Conservation (phyloP, 805 yeast species). For the Metschnikowia chrysomelidarum region DNA sequence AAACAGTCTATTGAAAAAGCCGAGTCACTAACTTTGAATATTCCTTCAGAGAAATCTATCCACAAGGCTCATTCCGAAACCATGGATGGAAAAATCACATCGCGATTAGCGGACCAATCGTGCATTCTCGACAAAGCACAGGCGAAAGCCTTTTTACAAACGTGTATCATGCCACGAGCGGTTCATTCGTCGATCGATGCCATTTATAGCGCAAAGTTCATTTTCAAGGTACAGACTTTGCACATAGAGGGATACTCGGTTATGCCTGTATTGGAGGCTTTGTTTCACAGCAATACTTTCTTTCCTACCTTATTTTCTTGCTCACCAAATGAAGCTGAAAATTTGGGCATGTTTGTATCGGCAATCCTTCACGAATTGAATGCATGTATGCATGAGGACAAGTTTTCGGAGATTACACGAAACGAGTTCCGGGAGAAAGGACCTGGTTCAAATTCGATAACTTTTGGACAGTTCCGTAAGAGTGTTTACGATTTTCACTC, state of each 20-base stretch:
- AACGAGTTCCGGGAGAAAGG: not conserved
- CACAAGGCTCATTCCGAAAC: conserved; percentile 45
- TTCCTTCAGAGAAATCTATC: conserved; percentile 40
- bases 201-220: conserved; percentile 58
- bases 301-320: conserved; percentile 63
- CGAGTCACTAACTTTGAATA: conserved; percentile 22
- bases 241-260: conserved; percentile 37
- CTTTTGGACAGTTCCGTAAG: conserved; percentile 36
- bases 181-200: conserved; percentile 84
- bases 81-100: conserved; percentile 24
- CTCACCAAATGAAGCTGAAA: conserved; percentile 78
- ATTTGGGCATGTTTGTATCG: conserved; percentile 70
- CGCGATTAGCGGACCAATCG: conserved; percentile 40
- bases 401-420: conserved; percentile 22
- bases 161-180: conserved; percentile 73
- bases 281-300: conserved; percentile 50
- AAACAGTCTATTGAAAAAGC: conserved; percentile 24
- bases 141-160: conserved; percentile 45
- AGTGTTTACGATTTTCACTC: conserved; percentile 56
- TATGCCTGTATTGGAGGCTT: conserved; percentile 37
- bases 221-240: conserved; percentile 48
- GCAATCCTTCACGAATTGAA: conserved; percentile 51
- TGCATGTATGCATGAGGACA: conserved; percentile 36
- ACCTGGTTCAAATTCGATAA: conserved; percentile 1
- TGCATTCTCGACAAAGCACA: not conserved